Conservation (phyloP, 2,329 filamentous ascomycete genomes). For the Alternaria sp. region DNA sequence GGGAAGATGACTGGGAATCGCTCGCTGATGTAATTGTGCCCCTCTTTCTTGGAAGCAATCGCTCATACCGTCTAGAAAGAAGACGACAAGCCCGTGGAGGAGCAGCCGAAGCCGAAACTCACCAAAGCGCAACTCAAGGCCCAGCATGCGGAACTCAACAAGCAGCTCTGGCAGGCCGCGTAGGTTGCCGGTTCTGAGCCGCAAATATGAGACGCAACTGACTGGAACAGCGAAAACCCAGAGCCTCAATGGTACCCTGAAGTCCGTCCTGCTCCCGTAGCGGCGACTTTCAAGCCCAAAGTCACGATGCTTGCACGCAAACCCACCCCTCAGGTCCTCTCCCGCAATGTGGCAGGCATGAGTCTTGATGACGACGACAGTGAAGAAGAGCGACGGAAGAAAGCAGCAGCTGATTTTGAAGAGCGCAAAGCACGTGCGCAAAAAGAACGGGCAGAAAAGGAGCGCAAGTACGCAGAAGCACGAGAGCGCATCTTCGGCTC, state of each 20-base stretch:
- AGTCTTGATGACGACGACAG: slow-evolving; percentile 66
- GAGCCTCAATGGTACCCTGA: slow-evolving; percentile 80
- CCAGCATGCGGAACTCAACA: slow-evolving; percentile 82
- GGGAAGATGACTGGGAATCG: slow-evolving; percentile 91
- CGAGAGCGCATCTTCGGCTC: slow-evolving; percentile 86
- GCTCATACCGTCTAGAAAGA: slow-evolving; percentile 46
- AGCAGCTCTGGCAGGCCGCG: slow-evolving; percentile 89
- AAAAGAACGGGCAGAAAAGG: slow-evolving; percentile 85
- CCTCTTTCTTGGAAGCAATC: slow-evolving; percentile 10
- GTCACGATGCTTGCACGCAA: slow-evolving; percentile 88
- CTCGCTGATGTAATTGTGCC: slow-evolving; percentile 70
- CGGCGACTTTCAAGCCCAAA: slow-evolving; percentile 77
- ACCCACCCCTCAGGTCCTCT: slow-evolving; percentile 69
- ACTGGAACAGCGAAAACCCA: slow-evolving; percentile 69
- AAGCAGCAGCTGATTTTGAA: slow-evolving; percentile 72
- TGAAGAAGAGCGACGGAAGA: slow-evolving; percentile 67
- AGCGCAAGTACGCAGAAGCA: slow-evolving; percentile 87
- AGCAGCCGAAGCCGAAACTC: slow-evolving; percentile 60
- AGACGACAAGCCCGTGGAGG: slow-evolving; percentile 49
- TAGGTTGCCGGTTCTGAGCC: slow-evolving; percentile 56
- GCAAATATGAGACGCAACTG: slow-evolving; percentile 24
- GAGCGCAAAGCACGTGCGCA: slow-evolving; percentile 81
- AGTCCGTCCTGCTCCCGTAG: slow-evolving; percentile 69
- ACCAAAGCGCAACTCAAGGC: slow-evolving; percentile 80
- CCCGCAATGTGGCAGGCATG: slow-evolving; percentile 62